Evolutionary conservation across 23 red algal species (phyloP), one percentile per base, ranked within the genome.

Genomic region (Pyropia yezoensis): DNA sequence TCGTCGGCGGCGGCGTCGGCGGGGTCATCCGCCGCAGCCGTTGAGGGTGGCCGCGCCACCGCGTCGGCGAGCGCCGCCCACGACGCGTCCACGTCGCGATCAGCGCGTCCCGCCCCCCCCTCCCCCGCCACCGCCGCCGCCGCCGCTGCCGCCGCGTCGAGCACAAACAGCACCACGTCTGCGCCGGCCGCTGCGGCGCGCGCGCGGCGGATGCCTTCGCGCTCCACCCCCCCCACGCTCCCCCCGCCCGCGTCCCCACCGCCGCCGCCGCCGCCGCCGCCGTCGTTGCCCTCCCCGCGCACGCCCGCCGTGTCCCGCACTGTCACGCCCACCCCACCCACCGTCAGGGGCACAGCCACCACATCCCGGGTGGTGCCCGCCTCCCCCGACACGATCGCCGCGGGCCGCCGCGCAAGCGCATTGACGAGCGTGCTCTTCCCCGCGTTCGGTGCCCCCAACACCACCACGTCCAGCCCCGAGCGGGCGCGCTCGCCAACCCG

Each of bases 331-430:
- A 95, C 59, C 13, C 90, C 90, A 47, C 69, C 76, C 50, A 95
- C 33, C 23, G 78, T 69, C 61, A 95, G 16, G 11, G 67, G 81
- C 25, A 95, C 82, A 33, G 86, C 75, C n/a, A 95, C 76, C 18
- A 95, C 76, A 63, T 95, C 90, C n/a, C 90, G 65, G 7, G 90
- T 95, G n/a, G 90, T 95, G 22, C 90, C 90, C 2, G 90, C 82
- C n/a, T 76, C 67, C 33, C 59, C 51, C 15, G 90, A 82, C 21
- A 95, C 90, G 58, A 95, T 95, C 18, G 90, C 90, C 34, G 83
- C 80, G 8, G 75, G 75, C 66, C 90, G 51, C 45, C 59, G 65
- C 32, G 82, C 90, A 28, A 95, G 72, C 30, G 65, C 73, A 66
- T 95, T 95, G 3, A 95, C 58, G 33, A 95, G 69, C n/a, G 76